Evolutionary conservation across 2,329 filamentous ascomycete species (phyloP).

Genomic region (Onygena corvina): DNA sequence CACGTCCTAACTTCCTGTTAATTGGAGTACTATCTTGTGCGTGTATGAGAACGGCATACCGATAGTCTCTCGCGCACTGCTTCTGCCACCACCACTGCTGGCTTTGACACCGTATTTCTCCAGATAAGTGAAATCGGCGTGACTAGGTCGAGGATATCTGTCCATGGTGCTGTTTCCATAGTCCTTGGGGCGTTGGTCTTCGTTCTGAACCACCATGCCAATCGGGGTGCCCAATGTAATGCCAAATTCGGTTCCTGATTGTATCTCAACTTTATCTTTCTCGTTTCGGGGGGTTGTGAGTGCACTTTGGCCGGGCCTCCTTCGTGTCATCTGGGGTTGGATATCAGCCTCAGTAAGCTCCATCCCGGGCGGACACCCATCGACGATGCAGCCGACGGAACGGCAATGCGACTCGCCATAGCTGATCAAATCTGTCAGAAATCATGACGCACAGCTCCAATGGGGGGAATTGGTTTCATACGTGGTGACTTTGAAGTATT

Average conservation of each 20-base stretch:
- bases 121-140: slow-evolving; percentile 94
- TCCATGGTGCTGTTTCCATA: slow-evolving; percentile 87
- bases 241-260: slow-evolving; percentile 84
- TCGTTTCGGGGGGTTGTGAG: slow-evolving; percentile 89
- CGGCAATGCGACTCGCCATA: slow-evolving; percentile 85
- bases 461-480: slow-evolving; percentile 29
- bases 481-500: slow-evolving; percentile 64
- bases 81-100: slow-evolving; percentile 75
- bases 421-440: slow-evolving; percentile 31
- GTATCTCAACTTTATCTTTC: slow-evolving; percentile 81
- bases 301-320: slow-evolving; percentile 75
- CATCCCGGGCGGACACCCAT: slow-evolving; percentile 81
- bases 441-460: slow-evolving; percentile 11
- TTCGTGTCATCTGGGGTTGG: slow-evolving; percentile 85
- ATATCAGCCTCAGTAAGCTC: slow-evolving; percentile 74
- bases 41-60: slow-evolving; percentile 36
- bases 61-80: slow-evolving; percentile 89
- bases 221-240: slow-evolving; percentile 86
- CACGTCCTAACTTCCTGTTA: slow-evolving; percentile 46
- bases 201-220: slow-evolving; percentile 72
- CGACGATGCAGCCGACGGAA: slow-evolving; percentile 88
- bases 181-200: slow-evolving; percentile 86
- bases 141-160: slow-evolving; percentile 75
- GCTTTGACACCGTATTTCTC: slow-evolving; percentile 96
- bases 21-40: neutral